Conservation (phyloP, 129 eudicot genomes). For the Rutidosis leptorrhynchoides region DNA sequence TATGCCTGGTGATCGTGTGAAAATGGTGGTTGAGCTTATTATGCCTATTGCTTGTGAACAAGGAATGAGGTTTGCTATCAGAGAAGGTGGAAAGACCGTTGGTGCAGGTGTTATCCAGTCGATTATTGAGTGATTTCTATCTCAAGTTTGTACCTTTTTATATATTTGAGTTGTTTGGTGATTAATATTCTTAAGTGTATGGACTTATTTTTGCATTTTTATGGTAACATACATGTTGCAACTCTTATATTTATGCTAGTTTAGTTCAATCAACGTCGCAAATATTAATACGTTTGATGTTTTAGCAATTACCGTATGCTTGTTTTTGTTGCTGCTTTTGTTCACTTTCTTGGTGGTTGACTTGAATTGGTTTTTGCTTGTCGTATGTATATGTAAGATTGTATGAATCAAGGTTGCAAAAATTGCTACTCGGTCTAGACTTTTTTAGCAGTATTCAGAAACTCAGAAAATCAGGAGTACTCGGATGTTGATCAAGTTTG, state of each 20-base stretch:
- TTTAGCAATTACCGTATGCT: neutral
- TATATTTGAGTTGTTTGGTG: conserved; percentile 34
- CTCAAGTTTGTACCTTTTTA: neutral
- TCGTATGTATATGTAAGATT: neutral
- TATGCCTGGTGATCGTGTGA: conserved; percentile 96
- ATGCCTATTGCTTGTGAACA: conserved; percentile 80
- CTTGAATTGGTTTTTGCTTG: neutral
- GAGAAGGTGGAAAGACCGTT: conserved; percentile 99
- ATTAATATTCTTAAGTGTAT: conserved; percentile 27
- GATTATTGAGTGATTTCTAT: conserved; percentile 54
- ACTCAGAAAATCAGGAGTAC: no score
- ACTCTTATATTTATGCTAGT: conserved; percentile 30
- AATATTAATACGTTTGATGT: conserved; percentile 24
- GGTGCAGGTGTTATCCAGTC: conserved; percentile 88
- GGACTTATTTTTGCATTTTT: conserved; percentile 43
- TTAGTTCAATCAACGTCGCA: conserved; percentile 16
- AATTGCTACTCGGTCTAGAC: no score
- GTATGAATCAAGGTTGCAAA: no score
- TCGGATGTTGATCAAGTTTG: no score
- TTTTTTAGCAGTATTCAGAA: no score
- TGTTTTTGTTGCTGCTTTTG: neutral
- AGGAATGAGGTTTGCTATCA: conserved; percentile 93
- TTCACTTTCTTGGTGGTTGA: neutral
- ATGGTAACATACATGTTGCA: conserved; percentile 44
- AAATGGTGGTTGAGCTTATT: conserved; percentile 82